phyloP scores from a whole-genome alignment of 352 stramenopile genomes.

The Globisporangium paddicum region DNA sequence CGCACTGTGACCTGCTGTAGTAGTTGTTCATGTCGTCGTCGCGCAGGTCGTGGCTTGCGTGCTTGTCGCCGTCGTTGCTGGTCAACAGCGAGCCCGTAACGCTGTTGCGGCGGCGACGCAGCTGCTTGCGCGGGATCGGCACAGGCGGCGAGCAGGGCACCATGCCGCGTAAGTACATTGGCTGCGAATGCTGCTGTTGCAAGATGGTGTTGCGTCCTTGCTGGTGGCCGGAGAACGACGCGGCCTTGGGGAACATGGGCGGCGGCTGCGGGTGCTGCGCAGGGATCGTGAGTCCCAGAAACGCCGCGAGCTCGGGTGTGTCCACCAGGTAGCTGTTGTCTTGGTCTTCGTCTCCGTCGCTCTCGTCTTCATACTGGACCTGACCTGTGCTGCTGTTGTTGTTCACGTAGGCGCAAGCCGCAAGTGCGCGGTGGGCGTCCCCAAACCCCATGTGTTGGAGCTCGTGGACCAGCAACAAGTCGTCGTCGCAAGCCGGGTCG shows the following conservation, averaged over 20 bases:
- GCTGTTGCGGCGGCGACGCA: constrained; percentile 9
- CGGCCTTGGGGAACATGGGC: constrained; percentile 4
- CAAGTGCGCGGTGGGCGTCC: neutral
- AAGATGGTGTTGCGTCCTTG: neutral
- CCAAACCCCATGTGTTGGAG: neutral
- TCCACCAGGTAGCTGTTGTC: constrained; percentile 9
- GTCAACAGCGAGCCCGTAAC: constrained; percentile 13
- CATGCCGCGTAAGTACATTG: neutral
- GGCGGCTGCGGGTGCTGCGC: neutral
- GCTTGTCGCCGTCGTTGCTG: neutral
- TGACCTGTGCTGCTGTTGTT: neutral
- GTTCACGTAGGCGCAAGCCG: neutral
- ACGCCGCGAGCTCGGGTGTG: constrained; percentile 13
- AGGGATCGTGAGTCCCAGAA: constrained; percentile 7
- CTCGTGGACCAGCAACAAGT: neutral
- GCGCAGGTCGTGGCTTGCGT: neutral
- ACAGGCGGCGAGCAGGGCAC: constrained; percentile 20
- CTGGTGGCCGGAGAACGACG: constrained; percentile 14
- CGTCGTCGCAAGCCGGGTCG: neutral
- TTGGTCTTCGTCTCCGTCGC: neutral
- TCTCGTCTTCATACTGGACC: neutral
- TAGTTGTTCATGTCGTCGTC: constrained; percentile 12
- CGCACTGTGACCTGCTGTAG: constrained; percentile 43
- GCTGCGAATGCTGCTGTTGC: neutral
- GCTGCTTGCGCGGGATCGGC: constrained; percentile 16